Conservation (phyloP, 768 basidiomycete genomes). For the Tricholoma flavovirens region DNA sequence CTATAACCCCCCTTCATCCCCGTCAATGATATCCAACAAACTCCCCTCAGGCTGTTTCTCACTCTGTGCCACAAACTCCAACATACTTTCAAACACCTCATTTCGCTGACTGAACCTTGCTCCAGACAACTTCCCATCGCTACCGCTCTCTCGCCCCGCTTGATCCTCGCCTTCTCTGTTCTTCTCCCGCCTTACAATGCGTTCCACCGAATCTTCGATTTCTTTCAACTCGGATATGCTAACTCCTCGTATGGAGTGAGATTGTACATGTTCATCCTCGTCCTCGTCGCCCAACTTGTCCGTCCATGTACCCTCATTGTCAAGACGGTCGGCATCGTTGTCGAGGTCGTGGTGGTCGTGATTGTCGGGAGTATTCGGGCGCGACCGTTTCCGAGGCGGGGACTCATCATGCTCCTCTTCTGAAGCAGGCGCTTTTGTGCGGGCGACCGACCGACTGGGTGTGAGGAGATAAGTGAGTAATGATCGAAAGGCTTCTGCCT, state of each 20-base stretch:
- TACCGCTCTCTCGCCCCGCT: slow-evolving; percentile 1
- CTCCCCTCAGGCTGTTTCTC: slow-evolving; percentile 65
- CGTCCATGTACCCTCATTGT: slow-evolving; percentile 32
- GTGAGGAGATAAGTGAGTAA: slow-evolving; percentile 61
- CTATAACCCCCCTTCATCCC: slow-evolving; percentile 16
- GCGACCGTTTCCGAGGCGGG: slow-evolving; percentile 41
- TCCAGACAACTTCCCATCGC: slow-evolving; percentile 29
- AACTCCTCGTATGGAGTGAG: slow-evolving; percentile 8
- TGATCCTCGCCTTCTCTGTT: not conserved
- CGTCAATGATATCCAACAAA: slow-evolving; percentile 58
- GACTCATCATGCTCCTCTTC: slow-evolving; percentile 21
- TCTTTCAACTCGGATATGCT: slow-evolving; percentile 13
- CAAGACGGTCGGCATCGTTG: not conserved
- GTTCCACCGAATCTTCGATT: slow-evolving; percentile 22
- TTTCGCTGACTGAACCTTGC: slow-evolving; percentile 58
- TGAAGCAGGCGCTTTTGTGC: slow-evolving; percentile 5
- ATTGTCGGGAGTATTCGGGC: slow-evolving; percentile 34
- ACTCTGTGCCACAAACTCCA: slow-evolving; percentile 56
- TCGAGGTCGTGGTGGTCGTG: not conserved
- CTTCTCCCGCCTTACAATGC: slow-evolving; percentile 17
- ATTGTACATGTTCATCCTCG: slow-evolving; percentile 15
- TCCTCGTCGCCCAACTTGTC: slow-evolving; percentile 32
- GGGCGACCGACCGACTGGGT: slow-evolving; percentile 22
- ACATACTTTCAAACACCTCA: slow-evolving; percentile 61
- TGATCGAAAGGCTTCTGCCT: slow-evolving; percentile 57